Conservation (phyloP, 2,329 filamentous ascomycete genomes). For the Colletotrichum sp. region DNA sequence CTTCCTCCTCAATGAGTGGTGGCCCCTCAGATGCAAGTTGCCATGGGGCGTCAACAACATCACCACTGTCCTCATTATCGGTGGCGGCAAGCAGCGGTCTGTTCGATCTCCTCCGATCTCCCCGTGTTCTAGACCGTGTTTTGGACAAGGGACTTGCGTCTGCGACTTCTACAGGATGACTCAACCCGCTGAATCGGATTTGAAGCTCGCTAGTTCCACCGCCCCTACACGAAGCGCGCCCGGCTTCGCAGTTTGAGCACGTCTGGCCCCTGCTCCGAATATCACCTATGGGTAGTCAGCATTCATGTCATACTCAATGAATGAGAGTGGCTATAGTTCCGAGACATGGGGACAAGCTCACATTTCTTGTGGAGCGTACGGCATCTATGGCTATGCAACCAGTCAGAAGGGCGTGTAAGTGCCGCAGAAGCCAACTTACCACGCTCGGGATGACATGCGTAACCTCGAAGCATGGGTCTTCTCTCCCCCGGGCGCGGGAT, state of each 20-base stretch:
- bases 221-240: neutral
- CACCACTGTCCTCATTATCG: fast-evolving
- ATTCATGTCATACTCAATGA: neutral
- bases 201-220: neutral
- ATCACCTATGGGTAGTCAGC: neutral
- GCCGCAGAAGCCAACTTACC: neutral
- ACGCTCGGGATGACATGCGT: neutral
- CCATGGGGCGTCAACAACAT: neutral
- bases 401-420: neutral
- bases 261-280: neutral
- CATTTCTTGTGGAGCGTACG: neutral
- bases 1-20: neutral
- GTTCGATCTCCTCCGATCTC: neutral
- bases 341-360: neutral
- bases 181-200: neutral
- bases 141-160: neutral
- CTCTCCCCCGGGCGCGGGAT: neutral
- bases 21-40: neutral
- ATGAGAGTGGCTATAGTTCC: neutral
- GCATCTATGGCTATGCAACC: neutral
- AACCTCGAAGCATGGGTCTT: neutral
- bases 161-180: neutral
- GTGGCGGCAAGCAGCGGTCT: neutral
- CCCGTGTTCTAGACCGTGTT: neutral
- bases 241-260: neutral